Evolutionary conservation across 495 filamentous ascomycete genomes (phyloP), one percentile per base, ranked within the genome.

Genomic region (Penicillium egyptiacum): DNA sequence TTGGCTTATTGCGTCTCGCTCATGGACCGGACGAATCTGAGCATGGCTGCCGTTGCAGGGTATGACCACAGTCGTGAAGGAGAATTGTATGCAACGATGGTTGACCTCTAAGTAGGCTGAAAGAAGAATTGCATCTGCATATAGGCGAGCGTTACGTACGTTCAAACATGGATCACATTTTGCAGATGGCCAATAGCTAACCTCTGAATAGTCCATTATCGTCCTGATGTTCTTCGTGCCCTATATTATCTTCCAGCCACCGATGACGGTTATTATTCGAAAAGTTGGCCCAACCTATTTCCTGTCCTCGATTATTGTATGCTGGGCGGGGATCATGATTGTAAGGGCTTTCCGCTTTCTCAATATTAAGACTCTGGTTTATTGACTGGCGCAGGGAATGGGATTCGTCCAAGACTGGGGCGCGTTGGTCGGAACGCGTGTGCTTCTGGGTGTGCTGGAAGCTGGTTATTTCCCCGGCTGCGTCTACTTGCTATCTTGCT

Each of bases 21-120:
- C 50, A 86, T 89, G 81, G 87, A 89, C 66, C 72, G 87, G 3
- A 88, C 84, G 6, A 90, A 90, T 66, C 60, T 89, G 60, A 77
- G 79, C 49, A 77, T 77, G 37, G 87, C 87, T 43, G 76, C 77
- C 28, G 80, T 90, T 57, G 86, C 85, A 28, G 86, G 81, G 75
- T 75, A 66, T 58, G 67, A 23, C 8, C 48, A 5, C n/a, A 31
- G 5, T 17, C 17, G 0, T 61, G 26, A 5, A 42, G 19, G n/a
- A 6, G 43, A 25, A n/a, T 33, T 22, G 0, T 33, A 7, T 19
- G 2, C 16, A 16, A 12, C 6, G 20, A 53, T 45, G 17, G 30
- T 28, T 61, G 48, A 56, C 57, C 63, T 51, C 19, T 23, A 6
- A 12, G 37, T 30, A 71, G 72, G 17, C 81, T 88, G 83, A 69